A percentile compares a stretch with the other conserved stretches of the same genome.
These are phyloP conservation scores for Colletotrichum sp. DNA, from an alignment of 2,329 filamentous ascomycete genomes.

Conservation along the genomic window DNA sequence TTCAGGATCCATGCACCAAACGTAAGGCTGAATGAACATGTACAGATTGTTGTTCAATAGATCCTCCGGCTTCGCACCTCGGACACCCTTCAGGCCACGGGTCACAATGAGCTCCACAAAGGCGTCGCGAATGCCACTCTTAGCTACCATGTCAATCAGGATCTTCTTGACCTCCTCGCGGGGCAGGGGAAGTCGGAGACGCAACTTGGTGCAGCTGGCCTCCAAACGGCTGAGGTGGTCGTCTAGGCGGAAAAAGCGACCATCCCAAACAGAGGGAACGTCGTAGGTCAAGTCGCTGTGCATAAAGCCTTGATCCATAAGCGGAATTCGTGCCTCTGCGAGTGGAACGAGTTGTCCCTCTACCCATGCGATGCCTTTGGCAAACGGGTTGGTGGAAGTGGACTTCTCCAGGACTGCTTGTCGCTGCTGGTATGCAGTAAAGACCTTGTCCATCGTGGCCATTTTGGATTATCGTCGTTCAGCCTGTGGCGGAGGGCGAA, in stretches of 20 bases:
- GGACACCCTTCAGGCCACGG: conserved; percentile 46
- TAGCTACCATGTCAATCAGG: conserved; percentile 47
- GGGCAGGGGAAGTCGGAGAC: conserved; percentile 45
- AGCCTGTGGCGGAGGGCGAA: background rate
- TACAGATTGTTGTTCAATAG: conserved; percentile 48
- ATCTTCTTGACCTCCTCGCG: conserved; percentile 41
- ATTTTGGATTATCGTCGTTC: conserved; percentile 26
- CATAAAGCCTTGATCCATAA: conserved; percentile 56
- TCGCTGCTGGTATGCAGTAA: background rate
- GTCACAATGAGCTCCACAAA: conserved; percentile 58
- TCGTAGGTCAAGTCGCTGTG: conserved; percentile 58
- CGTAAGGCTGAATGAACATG: conserved; percentile 52
- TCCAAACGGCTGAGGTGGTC: conserved; percentile 51
- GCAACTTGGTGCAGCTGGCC: conserved; percentile 48
- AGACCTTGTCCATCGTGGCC: conserved; percentile 48
- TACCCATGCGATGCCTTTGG: conserved; percentile 52
- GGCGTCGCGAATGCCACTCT: conserved; percentile 52
- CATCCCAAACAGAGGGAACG: conserved; percentile 56
- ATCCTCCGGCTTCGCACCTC: conserved; percentile 37
- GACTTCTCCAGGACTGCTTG: background rate
- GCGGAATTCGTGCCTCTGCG: conserved; percentile 50
- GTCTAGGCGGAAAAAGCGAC: conserved; percentile 55
- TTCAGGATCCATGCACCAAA: conserved; percentile 55
- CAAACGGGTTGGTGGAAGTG: conserved; percentile 35
- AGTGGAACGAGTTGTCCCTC: conserved; percentile 47